Percentiles rank a stretch among this genome's conserved stretches.
phyloP scores from a whole-genome alignment of 768 basidiomycete genomes.

The Holtermannia corniformis region DNA sequence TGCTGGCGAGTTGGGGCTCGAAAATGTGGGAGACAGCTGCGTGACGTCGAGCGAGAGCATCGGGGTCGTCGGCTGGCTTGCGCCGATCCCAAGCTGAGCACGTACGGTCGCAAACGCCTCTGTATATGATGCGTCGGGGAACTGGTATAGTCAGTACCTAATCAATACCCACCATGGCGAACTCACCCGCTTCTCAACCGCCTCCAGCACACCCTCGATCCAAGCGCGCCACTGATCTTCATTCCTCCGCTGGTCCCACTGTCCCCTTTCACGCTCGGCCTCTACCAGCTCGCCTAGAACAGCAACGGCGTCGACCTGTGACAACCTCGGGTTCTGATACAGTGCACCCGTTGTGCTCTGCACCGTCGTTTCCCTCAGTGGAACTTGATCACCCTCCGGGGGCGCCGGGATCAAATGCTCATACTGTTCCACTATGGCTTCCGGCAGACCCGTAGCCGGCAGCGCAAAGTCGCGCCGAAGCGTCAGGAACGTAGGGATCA shows the following conservation, averaged over 20 bases:
- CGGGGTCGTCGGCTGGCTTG: neutral
- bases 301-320: constrained; percentile 13
- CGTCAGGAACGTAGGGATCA: constrained; percentile 24
- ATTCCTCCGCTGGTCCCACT: constrained; percentile 14
- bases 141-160: constrained; percentile 10
- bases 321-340: constrained; percentile 37
- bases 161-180: neutral
- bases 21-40: neutral
- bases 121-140: constrained; percentile 33
- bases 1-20: neutral
- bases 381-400: constrained; percentile 28
- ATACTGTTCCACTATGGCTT: constrained; percentile 24
- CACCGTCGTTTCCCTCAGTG: constrained; percentile 31
- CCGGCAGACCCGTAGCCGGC: constrained; percentile 18
- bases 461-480: constrained; percentile 25
- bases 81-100: neutral
- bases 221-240: constrained; percentile 2
- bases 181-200: constrained; percentile 30
- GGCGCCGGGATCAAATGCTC: constrained; percentile 27
- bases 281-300: constrained; percentile 31
- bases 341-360: constrained; percentile 31
- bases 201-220: constrained; percentile 17
- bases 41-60: neutral
- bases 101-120: constrained; percentile 11
- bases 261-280: constrained; percentile 29